Percentiles rank a stretch among this genome's conserved stretches.
Conservation (phyloP, 306 rosid genomes). For the Quercus berberidifolia region DNA sequence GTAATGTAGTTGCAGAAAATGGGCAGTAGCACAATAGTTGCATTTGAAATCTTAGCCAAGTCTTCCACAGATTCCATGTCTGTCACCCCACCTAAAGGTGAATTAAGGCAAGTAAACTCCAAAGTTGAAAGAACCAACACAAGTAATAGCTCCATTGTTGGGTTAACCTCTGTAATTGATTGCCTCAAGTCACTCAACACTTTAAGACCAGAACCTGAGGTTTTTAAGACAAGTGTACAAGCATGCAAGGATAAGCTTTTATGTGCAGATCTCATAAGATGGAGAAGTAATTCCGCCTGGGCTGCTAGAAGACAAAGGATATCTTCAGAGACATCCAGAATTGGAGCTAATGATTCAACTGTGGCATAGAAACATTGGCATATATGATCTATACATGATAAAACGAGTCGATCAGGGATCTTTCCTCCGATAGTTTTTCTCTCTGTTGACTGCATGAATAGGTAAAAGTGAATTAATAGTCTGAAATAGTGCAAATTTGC, state of each 20-base stretch:
- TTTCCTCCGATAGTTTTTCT: conserved; percentile 27
- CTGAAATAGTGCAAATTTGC: neutral
- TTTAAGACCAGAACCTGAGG: conserved; percentile 67
- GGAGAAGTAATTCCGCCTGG: conserved; percentile 66
- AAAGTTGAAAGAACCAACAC: conserved; percentile 67
- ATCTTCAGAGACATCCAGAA: conserved; percentile 50
- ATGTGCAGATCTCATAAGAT: conserved; percentile 49
- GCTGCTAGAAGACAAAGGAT: conserved; percentile 61
- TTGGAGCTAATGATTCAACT: conserved; percentile 54
- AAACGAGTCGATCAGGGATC: conserved; percentile 44
- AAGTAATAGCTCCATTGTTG: conserved; percentile 53
- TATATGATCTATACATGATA: conserved; percentile 53
- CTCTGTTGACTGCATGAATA: conserved; percentile 54
- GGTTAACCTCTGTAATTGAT: conserved; percentile 42
- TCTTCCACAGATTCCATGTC: conserved; percentile 44
- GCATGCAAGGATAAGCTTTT: conserved; percentile 41
- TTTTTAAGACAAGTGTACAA: conserved; percentile 56
- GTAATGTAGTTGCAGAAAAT: conserved; percentile 66
- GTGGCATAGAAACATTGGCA: conserved; percentile 60
- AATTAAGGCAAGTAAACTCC: conserved; percentile 44
- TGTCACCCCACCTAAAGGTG: conserved; percentile 32
- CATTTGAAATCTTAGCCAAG: conserved; percentile 59
- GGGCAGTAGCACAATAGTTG: conserved; percentile 70
- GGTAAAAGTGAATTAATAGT: conserved; percentile 16
- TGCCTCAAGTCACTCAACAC: conserved; percentile 52